Base-by-base conservation (phyloP, 2,329 filamentous ascomycete species). In the Neoscytalidium dimidiatum region DNA sequence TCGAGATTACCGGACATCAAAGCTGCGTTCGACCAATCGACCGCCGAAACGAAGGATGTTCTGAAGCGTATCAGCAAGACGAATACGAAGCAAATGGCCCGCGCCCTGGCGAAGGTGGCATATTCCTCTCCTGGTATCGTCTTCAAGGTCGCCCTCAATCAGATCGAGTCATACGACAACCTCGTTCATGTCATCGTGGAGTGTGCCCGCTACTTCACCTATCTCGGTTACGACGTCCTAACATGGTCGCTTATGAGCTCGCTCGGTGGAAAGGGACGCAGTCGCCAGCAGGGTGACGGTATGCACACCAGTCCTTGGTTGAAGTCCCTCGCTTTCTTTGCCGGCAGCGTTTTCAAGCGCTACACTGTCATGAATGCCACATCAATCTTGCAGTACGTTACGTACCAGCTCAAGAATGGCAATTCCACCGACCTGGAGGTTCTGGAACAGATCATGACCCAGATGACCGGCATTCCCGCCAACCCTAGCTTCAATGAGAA, bases 141-240 rank as follows among this genome's bases (percentile, higher is more conserved):
- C 26, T 97, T 97, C 80, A 89, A 89, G 71, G 91, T 94, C 64
- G 92, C 94, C 6, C 87, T 99, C 65, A 89, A 89, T 67, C 94
- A 97, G 76, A 92, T 97, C 66, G 94, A 99, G 77, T 90, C 91
- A 0, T 99, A 99, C 75, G 91, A 91, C 74, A 99, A 98, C 74
- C 85, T 99, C 67, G 97, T 97, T 64, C 92, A 97, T 67, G 92
- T 92, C 4, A 92, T 99, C 67, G 94, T 98, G 14, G 93, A 97
- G 74, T 97, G 94, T 73, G 93, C 92, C 43, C 90, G 92, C 71
- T 97, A 97, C 75, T 97, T 98, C 71, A 97, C 94, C 1, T 89
- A 92, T 63, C 81, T 99, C 41, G 94, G 92, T 0, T 97, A 97
- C 74, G 95, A 99, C 76, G 92, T 97, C 33, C 83, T 99, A 49